These are phyloP conservation scores for Colletotrichum salicis DNA, from an alignment of 2,329 filamentous ascomycete genomes.

Conservation along the genomic window DNA sequence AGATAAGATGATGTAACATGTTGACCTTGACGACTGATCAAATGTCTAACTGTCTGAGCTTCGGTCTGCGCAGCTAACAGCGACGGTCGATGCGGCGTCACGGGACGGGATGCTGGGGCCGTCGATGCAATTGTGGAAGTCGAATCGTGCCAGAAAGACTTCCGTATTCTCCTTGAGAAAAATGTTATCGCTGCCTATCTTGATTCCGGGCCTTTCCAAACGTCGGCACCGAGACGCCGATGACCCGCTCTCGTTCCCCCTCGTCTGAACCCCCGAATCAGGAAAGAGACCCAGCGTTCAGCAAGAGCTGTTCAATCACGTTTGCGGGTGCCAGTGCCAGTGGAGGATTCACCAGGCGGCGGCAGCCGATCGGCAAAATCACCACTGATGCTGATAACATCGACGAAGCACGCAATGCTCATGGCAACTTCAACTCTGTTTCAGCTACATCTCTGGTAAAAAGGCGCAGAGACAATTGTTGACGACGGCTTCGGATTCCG, in stretches of 20 bases:
- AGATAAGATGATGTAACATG: conserved; percentile 9
- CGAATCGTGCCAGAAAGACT: neutral
- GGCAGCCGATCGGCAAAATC: conserved; percentile 33
- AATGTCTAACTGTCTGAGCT: neutral
- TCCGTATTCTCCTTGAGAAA: neutral
- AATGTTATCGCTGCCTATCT: conserved; percentile 2
- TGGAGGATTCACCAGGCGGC: conserved; percentile 20
- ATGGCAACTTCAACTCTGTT: conserved; percentile 28
- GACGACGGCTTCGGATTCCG: neutral
- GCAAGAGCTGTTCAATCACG: neutral
- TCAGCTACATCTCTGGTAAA: conserved; percentile 28
- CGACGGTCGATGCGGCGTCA: conserved; percentile 27
- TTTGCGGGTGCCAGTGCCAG: conserved; percentile 4
- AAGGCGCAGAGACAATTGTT: conserved; percentile 16
- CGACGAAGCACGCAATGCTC: conserved; percentile 32
- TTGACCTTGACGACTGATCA: conserved; percentile 11
- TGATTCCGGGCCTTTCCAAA: conserved; percentile 1
- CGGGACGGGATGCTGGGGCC: conserved; percentile 7
- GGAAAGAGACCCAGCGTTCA: conserved; percentile 28
- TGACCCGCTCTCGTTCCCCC: conserved; percentile 15
- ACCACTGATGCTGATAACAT: conserved; percentile 31
- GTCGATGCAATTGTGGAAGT: conserved; percentile 2
- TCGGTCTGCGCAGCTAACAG: neutral
- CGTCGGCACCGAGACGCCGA: conserved; percentile 32
- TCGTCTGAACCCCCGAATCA: conserved; percentile 23